These are phyloP conservation scores for Emericellopsis cladophorae DNA, from an alignment of 2,329 filamentous ascomycete genomes.

Conservation along the genomic window DNA sequence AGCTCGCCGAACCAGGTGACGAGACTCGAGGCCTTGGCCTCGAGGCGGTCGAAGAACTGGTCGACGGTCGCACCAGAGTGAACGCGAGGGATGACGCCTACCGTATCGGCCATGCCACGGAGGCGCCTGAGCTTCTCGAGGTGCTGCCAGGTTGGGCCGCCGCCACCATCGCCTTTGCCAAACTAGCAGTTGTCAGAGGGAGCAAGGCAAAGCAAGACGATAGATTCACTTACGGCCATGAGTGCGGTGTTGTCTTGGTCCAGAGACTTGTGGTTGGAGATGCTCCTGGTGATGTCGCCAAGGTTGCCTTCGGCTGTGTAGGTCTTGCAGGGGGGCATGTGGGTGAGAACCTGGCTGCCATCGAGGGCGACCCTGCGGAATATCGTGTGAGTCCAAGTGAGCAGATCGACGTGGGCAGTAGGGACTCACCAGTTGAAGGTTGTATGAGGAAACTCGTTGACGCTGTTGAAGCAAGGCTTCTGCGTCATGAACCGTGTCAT, in stretches of 20 bases:
- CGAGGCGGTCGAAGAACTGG: conserved; percentile 80
- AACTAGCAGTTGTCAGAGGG: conserved; percentile 45
- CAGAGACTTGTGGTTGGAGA: conserved; percentile 89
- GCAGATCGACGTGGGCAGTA: no score
- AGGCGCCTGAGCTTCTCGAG: conserved; percentile 89
- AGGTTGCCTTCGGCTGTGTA: conserved; percentile 93
- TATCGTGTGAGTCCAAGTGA: no score
- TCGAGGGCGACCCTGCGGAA: conserved; percentile 62
- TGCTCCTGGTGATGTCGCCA: conserved; percentile 80
- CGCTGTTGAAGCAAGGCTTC: conserved; percentile 99
- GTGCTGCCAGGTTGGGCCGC: conserved; percentile 86
- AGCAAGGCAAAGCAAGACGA: not conserved
- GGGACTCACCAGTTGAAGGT: conserved; percentile 69
- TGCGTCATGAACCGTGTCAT: conserved; percentile 97
- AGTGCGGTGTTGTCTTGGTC: conserved; percentile 85
- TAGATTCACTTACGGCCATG: conserved; percentile 25
- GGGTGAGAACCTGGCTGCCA: conserved; percentile 91
- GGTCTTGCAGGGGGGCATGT: conserved; percentile 92
- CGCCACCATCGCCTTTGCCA: conserved; percentile 92
- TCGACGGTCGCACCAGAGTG: conserved; percentile 85
- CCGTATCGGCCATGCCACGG: conserved; percentile 79
- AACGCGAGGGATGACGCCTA: conserved; percentile 67
- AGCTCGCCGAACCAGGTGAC: conserved; percentile 97
- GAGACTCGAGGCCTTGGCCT: conserved; percentile 66
- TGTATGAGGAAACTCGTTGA: conserved; percentile 97